A percentile compares a stretch with the other conserved stretches of the same genome.
Evolutionary conservation across 2,329 filamentous ascomycete species (phyloP).

Genomic region (Fusarium pseudograminearum): DNA sequence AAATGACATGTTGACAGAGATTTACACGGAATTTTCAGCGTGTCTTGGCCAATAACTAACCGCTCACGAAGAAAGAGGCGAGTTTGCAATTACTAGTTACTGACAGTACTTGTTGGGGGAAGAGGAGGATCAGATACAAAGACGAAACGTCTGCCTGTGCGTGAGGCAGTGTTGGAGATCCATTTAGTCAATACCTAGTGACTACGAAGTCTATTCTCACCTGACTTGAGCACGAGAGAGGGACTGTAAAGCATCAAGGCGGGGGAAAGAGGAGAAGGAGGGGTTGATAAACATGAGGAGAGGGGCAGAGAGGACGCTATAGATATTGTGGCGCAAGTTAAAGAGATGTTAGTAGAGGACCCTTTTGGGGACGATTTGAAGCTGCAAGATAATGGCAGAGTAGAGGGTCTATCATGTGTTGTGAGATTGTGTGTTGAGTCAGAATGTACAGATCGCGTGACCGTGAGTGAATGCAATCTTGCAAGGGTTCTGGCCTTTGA

Average conservation of each 20-base stretch:
- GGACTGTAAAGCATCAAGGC: conserved; percentile 29
- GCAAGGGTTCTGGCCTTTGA: conserved; percentile 17
- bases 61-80: neutral
- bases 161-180: neutral
- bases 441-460: conserved; percentile 11
- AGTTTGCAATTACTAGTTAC: neutral
- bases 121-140: neutral
- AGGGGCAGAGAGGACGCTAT: conserved; percentile 6
- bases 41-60: conserved; percentile 7
- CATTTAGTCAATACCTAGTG: conserved; percentile 2
- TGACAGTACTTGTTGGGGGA: neutral
- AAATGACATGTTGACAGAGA: conserved; percentile 4
- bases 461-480: neutral
- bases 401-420: neutral
- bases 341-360: conserved; percentile 2
- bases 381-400: neutral
- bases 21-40: neutral
- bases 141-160: neutral
- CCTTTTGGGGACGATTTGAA: conserved; percentile 1
- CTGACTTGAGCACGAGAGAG: conserved; percentile 22
- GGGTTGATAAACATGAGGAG: conserved; percentile 12
- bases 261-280: conserved; percentile 25
- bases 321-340: conserved; percentile 27
- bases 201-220: conserved; percentile 8
- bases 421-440: neutral